Conservation (phyloP, 805 yeast species). For the Candida coleopterorum region DNA sequence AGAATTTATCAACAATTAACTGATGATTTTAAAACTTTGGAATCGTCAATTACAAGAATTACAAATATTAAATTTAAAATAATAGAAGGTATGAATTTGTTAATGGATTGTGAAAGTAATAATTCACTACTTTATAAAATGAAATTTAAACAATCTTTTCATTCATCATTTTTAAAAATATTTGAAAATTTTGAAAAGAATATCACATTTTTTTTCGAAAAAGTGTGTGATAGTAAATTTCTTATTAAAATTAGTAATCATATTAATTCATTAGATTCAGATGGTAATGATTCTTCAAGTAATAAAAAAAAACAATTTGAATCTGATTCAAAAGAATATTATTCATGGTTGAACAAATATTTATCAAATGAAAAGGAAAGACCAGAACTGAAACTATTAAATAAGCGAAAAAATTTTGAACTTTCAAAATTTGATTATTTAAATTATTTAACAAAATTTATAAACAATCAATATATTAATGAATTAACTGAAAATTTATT, state of each 20-base stretch:
- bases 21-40: conserved; percentile 30
- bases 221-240: conserved; percentile 24
- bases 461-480: conserved; percentile 38
- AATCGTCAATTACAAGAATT: conserved; percentile 20
- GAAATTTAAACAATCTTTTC: conserved; percentile 23
- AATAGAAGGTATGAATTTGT: conserved; percentile 18
- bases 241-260: conserved; percentile 23
- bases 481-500: conserved; percentile 32
- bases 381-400: conserved; percentile 35
- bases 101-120: conserved; percentile 22
- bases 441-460: conserved; percentile 32
- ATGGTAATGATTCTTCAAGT: neutral
- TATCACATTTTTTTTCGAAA: conserved; percentile 21
- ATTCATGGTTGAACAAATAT: conserved; percentile 41
- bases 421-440: conserved; percentile 43
- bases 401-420: conserved; percentile 36
- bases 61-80: conserved; percentile 15
- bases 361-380: conserved; percentile 40
- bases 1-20: conserved; percentile 18
- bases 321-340: conserved; percentile 36
- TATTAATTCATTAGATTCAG: conserved; percentile 2
- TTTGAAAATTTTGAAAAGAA: conserved; percentile 32
- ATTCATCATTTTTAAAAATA: conserved; percentile 17
- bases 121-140: conserved; percentile 19
- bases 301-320: conserved; percentile 31